These are phyloP conservation scores for Clonostachys rhizophaga DNA, from an alignment of 2,329 filamentous ascomycete species.

Conservation along the genomic window DNA sequence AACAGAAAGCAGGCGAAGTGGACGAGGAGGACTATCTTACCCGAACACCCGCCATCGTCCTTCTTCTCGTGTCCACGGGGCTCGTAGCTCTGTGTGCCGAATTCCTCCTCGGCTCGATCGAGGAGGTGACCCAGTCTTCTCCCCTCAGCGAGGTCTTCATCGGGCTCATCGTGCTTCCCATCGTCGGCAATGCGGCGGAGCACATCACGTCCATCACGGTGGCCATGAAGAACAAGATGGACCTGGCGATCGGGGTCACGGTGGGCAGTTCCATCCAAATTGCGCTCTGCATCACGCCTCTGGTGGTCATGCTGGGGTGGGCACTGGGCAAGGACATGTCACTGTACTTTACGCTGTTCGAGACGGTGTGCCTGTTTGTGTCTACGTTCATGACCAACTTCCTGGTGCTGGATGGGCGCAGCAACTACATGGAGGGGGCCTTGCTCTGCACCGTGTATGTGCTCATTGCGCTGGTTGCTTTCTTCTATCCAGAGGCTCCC, in stretches of 20 bases:
- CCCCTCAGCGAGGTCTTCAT: conserved; percentile 63
- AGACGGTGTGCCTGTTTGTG: conserved; percentile 83
- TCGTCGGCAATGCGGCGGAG: conserved; percentile 70
- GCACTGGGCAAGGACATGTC: conserved; percentile 64
- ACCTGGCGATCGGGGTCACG: conserved; percentile 67
- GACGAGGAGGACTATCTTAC: conserved; percentile 27
- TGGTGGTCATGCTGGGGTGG: conserved; percentile 71
- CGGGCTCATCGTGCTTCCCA: conserved; percentile 67
- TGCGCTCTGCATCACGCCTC: conserved; percentile 64
- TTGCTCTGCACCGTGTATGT: conserved; percentile 62
- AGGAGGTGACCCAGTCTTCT: conserved; percentile 52
- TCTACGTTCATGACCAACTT: conserved; percentile 86
- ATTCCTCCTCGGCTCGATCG: conserved; percentile 65
- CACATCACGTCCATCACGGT: conserved; percentile 69
- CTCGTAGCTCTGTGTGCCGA: conserved; percentile 67
- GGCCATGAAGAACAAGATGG: conserved; percentile 73
- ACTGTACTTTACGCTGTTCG: conserved; percentile 83
- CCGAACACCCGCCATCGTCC: conserved; percentile 50
- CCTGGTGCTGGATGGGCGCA: conserved; percentile 77
- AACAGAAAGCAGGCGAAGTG: no score
- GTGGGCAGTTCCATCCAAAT: conserved; percentile 71
- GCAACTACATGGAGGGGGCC: conserved; percentile 81
- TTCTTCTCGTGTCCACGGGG: conserved; percentile 59
- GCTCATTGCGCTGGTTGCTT: conserved; percentile 63
- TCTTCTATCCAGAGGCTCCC: conserved; percentile 54